phyloP scores from a whole-genome alignment of 2,329 filamentous ascomycete species.

The Trichophyton rubrum region DNA sequence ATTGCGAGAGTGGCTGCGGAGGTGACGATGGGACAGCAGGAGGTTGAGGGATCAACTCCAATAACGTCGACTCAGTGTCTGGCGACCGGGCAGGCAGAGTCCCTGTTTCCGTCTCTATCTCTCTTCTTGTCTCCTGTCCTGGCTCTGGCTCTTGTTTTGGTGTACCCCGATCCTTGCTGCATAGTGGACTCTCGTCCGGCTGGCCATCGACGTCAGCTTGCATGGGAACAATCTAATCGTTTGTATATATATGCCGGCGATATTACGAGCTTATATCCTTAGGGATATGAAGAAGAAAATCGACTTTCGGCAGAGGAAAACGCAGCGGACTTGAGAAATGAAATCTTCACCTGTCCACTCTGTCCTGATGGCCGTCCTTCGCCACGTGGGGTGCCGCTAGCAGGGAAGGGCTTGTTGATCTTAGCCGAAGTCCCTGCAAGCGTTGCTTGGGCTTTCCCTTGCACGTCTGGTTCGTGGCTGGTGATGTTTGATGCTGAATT shows the following conservation, averaged over 20 bases:
- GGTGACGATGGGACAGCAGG: not conserved
- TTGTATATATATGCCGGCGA: not conserved
- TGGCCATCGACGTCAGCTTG: not conserved
- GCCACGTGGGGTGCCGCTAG: not conserved
- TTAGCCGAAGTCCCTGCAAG: not conserved
- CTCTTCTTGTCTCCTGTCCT: not conserved
- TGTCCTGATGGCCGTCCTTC: not conserved
- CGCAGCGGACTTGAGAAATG: not conserved
- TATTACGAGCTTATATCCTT: not conserved
- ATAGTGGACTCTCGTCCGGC: conserved; percentile 1
- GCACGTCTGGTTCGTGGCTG: no score
- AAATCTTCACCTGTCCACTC: not conserved
- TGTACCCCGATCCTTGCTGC: not conserved
- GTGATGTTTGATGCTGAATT: not conserved
- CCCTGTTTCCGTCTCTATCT: not conserved
- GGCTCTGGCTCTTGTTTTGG: not conserved
- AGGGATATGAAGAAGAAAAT: not conserved
- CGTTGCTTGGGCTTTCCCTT: not conserved
- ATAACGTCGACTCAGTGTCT: not conserved
- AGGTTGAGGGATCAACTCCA: not conserved
- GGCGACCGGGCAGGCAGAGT: not conserved
- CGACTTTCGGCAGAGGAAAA: not conserved
- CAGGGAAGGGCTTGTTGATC: conserved; percentile 2
- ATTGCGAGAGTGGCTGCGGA: not conserved
- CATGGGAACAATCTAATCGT: not conserved